Percentiles rank a stretch among this genome's conserved stretches.
Conservation (phyloP, 2,329 filamentous ascomycete genomes). For the Aureobasidium uvarum region DNA sequence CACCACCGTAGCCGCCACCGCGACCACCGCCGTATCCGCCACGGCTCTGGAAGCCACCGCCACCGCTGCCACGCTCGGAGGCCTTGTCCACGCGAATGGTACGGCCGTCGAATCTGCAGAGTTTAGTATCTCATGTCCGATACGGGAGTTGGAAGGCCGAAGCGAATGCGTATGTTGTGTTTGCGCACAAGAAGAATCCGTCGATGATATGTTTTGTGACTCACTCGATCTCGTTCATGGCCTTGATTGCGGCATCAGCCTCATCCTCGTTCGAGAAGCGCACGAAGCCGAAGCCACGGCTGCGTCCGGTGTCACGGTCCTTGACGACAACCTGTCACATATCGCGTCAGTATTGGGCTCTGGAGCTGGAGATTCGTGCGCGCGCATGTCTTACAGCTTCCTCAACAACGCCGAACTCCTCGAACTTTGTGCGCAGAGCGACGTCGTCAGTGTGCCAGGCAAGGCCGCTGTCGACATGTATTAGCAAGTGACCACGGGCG, state of each 20-base stretch:
- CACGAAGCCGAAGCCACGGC: constrained; percentile 96
- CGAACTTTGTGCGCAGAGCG: constrained; percentile 85
- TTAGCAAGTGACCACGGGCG: constrained; percentile 1
- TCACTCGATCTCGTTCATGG: constrained; percentile 90
- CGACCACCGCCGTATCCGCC: constrained; percentile 40
- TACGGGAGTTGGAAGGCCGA: neutral
- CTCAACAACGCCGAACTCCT: constrained; percentile 85
- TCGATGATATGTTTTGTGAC: constrained; percentile 36
- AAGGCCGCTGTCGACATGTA: constrained; percentile 67
- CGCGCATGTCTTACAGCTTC: constrained; percentile 75
- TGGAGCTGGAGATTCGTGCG: constrained; percentile 36
- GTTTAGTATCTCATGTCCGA: constrained; percentile 13
- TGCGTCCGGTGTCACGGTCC: constrained; percentile 93
- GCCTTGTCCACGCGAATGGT: constrained; percentile 95
- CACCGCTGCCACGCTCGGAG: constrained; percentile 70
- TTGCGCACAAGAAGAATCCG: constrained; percentile 25
- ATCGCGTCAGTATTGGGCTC: neutral
- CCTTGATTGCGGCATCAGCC: constrained; percentile 70
- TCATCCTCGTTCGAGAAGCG: constrained; percentile 76
- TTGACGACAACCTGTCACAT: constrained; percentile 81
- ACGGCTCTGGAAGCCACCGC: constrained; percentile 50
- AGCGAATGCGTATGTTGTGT: neutral
- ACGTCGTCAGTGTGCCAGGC: constrained; percentile 96
- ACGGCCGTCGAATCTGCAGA: constrained; percentile 80
- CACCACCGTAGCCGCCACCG: constrained; percentile 35